These are phyloP conservation scores for Penicillium fimorum DNA, from an alignment of 495 filamentous ascomycete genomes.

Conservation along the genomic window DNA sequence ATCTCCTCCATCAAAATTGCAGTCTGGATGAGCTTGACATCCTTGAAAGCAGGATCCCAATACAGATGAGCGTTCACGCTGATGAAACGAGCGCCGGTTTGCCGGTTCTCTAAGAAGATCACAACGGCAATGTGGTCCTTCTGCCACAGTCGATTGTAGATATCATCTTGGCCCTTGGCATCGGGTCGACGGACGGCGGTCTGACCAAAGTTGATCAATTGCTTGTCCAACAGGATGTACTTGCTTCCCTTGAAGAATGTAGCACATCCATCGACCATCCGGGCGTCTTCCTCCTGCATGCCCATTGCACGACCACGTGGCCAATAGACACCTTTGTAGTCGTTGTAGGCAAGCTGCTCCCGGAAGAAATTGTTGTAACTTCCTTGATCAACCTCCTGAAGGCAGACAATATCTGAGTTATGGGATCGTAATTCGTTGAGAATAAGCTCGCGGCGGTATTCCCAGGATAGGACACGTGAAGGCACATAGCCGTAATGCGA, in stretches of 20 bases:
- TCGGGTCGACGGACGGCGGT: slow-evolving; percentile 89
- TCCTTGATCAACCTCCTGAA: slow-evolving; percentile 90
- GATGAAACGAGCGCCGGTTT: slow-evolving; percentile 83
- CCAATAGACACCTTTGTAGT: slow-evolving; percentile 92
- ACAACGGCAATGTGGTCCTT: slow-evolving; percentile 93
- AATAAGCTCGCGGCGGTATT: slow-evolving; percentile 77
- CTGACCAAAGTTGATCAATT: slow-evolving; percentile 86
- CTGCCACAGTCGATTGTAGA: slow-evolving; percentile 97
- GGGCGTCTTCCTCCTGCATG: slow-evolving; percentile 84
- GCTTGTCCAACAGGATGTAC: slow-evolving; percentile 90
- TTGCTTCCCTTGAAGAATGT: slow-evolving; percentile 93
- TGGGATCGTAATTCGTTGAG: slow-evolving; percentile 75
- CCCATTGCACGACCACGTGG: slow-evolving; percentile 83
- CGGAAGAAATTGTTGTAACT: slow-evolving; percentile 88
- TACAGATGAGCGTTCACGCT: slow-evolving; percentile 90
- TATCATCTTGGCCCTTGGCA: slow-evolving; percentile 92
- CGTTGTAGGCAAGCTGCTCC: slow-evolving; percentile 72
- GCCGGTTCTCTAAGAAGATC: slow-evolving; percentile 84
- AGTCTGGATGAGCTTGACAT: slow-evolving; percentile 93
- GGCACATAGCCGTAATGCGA: slow-evolving; percentile 87
- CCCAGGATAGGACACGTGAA: slow-evolving; percentile 74
- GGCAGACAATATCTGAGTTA: slow-evolving; percentile 82
- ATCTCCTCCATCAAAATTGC: slow-evolving; percentile 92
- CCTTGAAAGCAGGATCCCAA: slow-evolving; percentile 86
- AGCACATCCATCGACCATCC: slow-evolving; percentile 88